Evolutionary conservation across 257 asterid genomes (phyloP), one percentile per base, ranked within the genome.

Genomic region (Fraxinus pennsylvanica): DNA sequence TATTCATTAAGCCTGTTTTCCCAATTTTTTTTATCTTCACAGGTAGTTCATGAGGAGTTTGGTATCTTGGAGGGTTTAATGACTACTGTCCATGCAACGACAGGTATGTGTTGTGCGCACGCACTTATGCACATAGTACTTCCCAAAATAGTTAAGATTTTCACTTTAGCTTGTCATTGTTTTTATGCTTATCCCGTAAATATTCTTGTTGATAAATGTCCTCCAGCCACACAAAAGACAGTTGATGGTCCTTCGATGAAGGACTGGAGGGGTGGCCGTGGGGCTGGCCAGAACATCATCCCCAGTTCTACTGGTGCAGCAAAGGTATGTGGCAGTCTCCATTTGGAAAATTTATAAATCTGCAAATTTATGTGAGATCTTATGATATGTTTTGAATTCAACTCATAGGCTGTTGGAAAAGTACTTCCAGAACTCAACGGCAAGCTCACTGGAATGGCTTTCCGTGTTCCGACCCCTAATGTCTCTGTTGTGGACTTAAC

Each of bases 261-360:
- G 87, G 99, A 96, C 81, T 96, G 99, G 99, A 79, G 98, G 17
- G 99, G 99, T 77, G 99, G 99, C 74, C 98, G 99, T 68, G 99
- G 99, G 84, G 99, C 98, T 69, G 94, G 89, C 29, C 99, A 96
- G 83, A 96, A 96, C 83, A 96, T 96, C 84, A 96, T 96, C 76
- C 99, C 99, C 57, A 96, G 99, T 82, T 96, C 99, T 59, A 96
- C 98, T 84, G 99, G 99, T 79, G 99, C 99, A 84, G 99, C 99
- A 69, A 96, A 96, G 99, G 99, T 92, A 84, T 70, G 72, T 9
- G 50, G 22, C 43, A 59, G 71, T 80, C 43, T 36, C 30, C 66
- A 73, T 75, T 72, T 36, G 19, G 4, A 19, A 43, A 69, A 63
- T n/a, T 0, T 67, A 74, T 47, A 39, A 0, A 35, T 25, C 70